Percentiles rank a stretch among this genome's conserved stretches.
Evolutionary conservation across 2,329 filamentous ascomycete genomes (phyloP).

Genomic region (Harringtonia aguacate): DNA sequence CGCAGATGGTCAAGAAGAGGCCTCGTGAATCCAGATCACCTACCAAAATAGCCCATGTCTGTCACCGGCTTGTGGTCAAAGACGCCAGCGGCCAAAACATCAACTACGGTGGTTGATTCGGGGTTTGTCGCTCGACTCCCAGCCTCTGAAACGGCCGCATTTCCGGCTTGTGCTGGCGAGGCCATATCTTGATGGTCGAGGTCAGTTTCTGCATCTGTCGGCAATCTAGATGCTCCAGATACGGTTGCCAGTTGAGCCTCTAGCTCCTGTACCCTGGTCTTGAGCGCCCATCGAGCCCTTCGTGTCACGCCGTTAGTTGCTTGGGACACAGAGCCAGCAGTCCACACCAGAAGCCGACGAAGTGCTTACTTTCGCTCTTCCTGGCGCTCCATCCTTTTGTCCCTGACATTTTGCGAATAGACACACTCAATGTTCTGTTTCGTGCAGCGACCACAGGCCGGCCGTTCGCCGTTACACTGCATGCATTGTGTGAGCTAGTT

Average conservation of each 20-base stretch:
- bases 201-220: not conserved
- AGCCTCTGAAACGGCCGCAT: not conserved
- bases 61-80: slow-evolving; percentile 17
- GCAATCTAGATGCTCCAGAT: slow-evolving; percentile 8
- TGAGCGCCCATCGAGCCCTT: too few species aligned
- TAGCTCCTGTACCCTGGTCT: too few species aligned
- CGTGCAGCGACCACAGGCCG: slow-evolving; percentile 8
- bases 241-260: not conserved
- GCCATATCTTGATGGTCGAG: not conserved
- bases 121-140: slow-evolving; percentile 6
- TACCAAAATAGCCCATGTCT: slow-evolving; percentile 16
- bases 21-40: not conserved
- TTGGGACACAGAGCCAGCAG: too few species aligned
- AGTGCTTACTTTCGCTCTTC: slow-evolving; percentile 6
- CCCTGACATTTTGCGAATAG: slow-evolving; percentile 8
- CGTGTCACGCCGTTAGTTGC: too few species aligned
- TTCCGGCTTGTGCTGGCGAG: not conserved
- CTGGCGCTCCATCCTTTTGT: slow-evolving; percentile 7
- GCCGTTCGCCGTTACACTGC: slow-evolving; percentile 10
- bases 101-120: slow-evolving; percentile 16
- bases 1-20: not conserved
- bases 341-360: too few species aligned
- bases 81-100: slow-evolving; percentile 17
- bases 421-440: slow-evolving; percentile 7
- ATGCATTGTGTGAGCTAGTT: not conserved